Conservation (phyloP, 768 basidiomycete species). For the Podaxis sp. region DNA sequence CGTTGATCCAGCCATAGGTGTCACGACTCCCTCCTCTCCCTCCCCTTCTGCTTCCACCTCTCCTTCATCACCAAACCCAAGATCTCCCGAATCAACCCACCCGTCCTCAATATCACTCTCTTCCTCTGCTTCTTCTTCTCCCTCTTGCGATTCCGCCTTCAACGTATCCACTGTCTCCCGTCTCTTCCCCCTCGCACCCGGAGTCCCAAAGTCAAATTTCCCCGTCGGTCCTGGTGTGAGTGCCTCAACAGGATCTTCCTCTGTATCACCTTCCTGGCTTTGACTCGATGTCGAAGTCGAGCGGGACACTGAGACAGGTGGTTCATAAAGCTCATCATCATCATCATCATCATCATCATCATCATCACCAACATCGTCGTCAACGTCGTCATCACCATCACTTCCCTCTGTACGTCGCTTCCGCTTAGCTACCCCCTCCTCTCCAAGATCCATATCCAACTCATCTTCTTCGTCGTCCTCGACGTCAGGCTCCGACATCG, state of each 20-base stretch:
- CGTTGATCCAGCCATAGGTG: conserved; percentile 1
- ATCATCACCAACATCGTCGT: conserved; percentile 15
- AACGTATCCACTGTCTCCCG: conserved; percentile 16
- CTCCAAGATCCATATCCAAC: background rate
- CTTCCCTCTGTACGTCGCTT: background rate
- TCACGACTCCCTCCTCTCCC: background rate
- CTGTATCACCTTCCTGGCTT: conserved; percentile 56
- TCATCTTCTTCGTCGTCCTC: conserved; percentile 46
- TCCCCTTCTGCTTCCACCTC: background rate
- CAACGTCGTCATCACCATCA: conserved; percentile 8
- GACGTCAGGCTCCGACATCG: conserved; percentile 77
- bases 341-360: conserved; percentile 29
- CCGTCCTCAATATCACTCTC: conserved; percentile 53
- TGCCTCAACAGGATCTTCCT: conserved; percentile 68
- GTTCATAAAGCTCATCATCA: conserved; percentile 51
- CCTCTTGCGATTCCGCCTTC: conserved; percentile 32
- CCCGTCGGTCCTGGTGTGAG: conserved; percentile 60
- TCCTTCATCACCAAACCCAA: background rate
- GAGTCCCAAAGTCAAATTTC: conserved; percentile 25
- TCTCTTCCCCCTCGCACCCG: conserved; percentile 18
- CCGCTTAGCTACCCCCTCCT: background rate
- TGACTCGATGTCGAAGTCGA: conserved; percentile 35
- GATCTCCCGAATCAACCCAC: conserved; percentile 60
- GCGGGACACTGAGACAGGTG: conserved; percentile 19
- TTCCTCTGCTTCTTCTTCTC: conserved; percentile 36